phyloP scores from a whole-genome alignment of 176 grass and related monocot species.

The Luzula sylvatica region DNA sequence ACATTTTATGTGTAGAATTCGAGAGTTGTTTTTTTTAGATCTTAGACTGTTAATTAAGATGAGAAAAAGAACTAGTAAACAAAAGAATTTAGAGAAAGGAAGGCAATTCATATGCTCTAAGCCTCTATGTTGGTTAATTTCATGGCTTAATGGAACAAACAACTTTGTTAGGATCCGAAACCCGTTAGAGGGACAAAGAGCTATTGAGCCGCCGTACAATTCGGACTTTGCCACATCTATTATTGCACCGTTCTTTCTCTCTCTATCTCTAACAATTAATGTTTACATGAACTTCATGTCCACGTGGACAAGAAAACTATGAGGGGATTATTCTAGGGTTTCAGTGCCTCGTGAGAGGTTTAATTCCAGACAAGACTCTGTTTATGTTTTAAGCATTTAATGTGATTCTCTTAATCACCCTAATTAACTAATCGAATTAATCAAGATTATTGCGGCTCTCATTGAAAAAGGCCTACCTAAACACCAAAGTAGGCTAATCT shows the following conservation, averaged over 20 bases:
- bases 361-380: constrained; percentile 14
- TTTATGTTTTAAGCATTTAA: constrained; percentile 2
- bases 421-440: constrained; percentile 8
- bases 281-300: neutral
- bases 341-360: constrained; percentile 19
- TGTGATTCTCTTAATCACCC: constrained; percentile 1
- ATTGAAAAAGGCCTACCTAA: no score
- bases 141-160: no score
- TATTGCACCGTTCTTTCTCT: constrained; percentile 9
- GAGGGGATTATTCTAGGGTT: constrained; percentile 1
- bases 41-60: no score
- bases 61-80: no score
- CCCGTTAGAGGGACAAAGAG: neutral
- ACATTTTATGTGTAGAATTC: no score
- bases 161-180: no score
- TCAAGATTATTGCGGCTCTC: neutral
- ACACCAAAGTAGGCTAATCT: no score
- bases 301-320: constrained; percentile 20
- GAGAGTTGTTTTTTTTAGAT: no score
- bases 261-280: constrained; percentile 1
- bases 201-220: constrained; percentile 29
- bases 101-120: no score
- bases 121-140: no score
- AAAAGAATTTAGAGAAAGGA: neutral
- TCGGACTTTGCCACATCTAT: constrained; percentile 35